A percentile compares a stretch with the other conserved stretches of the same genome.
Evolutionary conservation across 106 monocot genomes (phyloP).

Genomic region (Iris macrosiphon): DNA sequence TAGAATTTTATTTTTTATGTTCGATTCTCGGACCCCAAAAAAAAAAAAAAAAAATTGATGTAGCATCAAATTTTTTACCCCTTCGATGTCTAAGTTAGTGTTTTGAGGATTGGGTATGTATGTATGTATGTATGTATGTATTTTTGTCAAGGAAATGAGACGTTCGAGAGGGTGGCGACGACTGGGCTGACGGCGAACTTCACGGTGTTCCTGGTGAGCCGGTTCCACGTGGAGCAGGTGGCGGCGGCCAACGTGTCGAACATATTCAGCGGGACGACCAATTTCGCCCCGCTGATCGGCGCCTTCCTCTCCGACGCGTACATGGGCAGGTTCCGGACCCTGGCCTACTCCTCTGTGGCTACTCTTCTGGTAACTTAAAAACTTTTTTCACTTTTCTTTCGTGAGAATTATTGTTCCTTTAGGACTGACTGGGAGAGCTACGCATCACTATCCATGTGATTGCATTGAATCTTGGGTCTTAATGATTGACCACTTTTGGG

Average conservation of each 20-base stretch:
- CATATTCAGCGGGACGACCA: slow-evolving; percentile 37
- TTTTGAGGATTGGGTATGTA: too few relatives aligned
- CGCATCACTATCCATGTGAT: too few relatives aligned
- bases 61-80: too few relatives aligned
- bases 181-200: slow-evolving; percentile 40
- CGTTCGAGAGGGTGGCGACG: slow-evolving; percentile 40
- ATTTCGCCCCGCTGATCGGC: slow-evolving; percentile 41
- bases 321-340: slow-evolving; percentile 31
- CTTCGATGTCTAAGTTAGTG: not conserved
- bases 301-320: slow-evolving; percentile 51
- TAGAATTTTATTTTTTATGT: too few relatives aligned
- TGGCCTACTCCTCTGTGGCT: slow-evolving; percentile 29
- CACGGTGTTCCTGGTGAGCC: slow-evolving; percentile 28
- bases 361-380: slow-evolving; percentile 45
- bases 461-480: too few relatives aligned
- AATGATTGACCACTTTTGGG: too few relatives aligned
- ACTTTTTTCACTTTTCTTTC: too few relatives aligned
- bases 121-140: not conserved
- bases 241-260: slow-evolving; percentile 20
- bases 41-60: too few relatives aligned
- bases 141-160: slow-evolving; percentile 32
- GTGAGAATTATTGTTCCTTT: too few relatives aligned
- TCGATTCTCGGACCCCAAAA: too few relatives aligned
- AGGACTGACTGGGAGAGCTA: too few relatives aligned
- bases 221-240: slow-evolving; percentile 23